A percentile compares a stretch with the other conserved stretches of the same genome.
These are phyloP conservation scores for Aspergillus biplanus DNA, from an alignment of 495 filamentous ascomycete species.

Conservation along the genomic window DNA sequence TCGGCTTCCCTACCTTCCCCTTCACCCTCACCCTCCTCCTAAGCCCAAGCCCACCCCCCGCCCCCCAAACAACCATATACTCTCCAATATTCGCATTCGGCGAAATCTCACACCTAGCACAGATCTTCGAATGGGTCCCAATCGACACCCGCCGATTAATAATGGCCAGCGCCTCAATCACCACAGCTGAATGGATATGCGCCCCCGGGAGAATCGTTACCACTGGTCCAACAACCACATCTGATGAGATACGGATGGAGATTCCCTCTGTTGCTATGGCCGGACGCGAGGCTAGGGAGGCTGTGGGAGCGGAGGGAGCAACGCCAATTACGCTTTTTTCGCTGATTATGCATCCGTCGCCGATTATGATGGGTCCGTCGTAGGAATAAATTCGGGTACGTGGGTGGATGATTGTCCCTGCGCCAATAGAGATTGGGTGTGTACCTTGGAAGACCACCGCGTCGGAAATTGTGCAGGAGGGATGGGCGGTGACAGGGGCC, in stretches of 20 bases:
- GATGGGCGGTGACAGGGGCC: slow-evolving; percentile 71
- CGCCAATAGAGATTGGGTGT: slow-evolving; percentile 69
- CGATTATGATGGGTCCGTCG: slow-evolving; percentile 71
- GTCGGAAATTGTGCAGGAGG: slow-evolving; percentile 73
- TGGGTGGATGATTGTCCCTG: slow-evolving; percentile 81
- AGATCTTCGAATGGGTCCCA: slow-evolving; percentile 47
- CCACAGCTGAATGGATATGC: slow-evolving; percentile 38
- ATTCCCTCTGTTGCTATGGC: slow-evolving; percentile 10
- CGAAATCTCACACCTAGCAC: slow-evolving; percentile 40
- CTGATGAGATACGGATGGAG: slow-evolving; percentile 39
- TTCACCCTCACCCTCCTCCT: slow-evolving; percentile 34
- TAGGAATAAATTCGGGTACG: slow-evolving; percentile 70
- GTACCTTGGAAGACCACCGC: slow-evolving; percentile 73
- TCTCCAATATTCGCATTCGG: slow-evolving; percentile 34
- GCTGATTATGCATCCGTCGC: slow-evolving; percentile 72
- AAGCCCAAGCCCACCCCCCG: slow-evolving; percentile 37
- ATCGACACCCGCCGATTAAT: slow-evolving; percentile 37
- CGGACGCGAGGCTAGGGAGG: slow-evolving; percentile 5
- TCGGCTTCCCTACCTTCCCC: slow-evolving; percentile 27
- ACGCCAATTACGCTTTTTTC: slow-evolving; percentile 70
- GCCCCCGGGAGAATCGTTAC: slow-evolving; percentile 40
- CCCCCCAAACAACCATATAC: slow-evolving; percentile 51
- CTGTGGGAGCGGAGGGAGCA: slow-evolving; percentile 20
- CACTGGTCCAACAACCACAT: slow-evolving; percentile 40
- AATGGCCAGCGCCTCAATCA: slow-evolving; percentile 39